Base-by-base conservation (phyloP, 768 basidiomycete species). In the Boletus reticulatus region DNA sequence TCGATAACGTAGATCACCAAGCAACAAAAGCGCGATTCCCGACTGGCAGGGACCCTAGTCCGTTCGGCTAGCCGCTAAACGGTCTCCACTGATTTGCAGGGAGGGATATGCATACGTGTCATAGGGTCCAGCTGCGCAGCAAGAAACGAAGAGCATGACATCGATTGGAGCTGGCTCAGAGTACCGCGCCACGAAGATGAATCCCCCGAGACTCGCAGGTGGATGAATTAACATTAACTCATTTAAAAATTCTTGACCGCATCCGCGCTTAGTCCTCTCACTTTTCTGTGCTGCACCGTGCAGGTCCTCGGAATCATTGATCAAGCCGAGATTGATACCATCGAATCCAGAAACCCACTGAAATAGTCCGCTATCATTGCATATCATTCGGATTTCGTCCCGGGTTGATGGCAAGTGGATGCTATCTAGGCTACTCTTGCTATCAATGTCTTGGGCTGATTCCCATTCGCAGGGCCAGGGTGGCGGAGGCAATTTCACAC, bases 41-140 rank as follows among this genome's bases (percentile, higher is more conserved):
- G 54, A 49, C 36, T n/a, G n/a, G 52, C 24, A 43, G 20, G 44
- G 17, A n/a, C n/a, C n/a, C n/a, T 17, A 9, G 43, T 42, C 38
- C 43, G 17, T 34, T 57, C 48, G 57, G 48, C 46, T 63, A 53
- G 32, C 6, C 7, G 42, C 16, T 41, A 14, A 17, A 38, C 36
- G 27, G 39, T 19, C 45, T 51, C 11, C 19, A 14, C 42, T 36
- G 29, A 29, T 45, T 44, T 22, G 46, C 53, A 48, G 47, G 24
- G 29, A 27, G 13, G 31, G 10, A 34, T 14, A 39, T 31, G n/a
- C 24, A 50, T 52, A 37, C 48, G 22, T 49, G 50, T 58, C 52
- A 61, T 53, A 61, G 62, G 65, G 65, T 58, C 53, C 37, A 50
- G 16, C 62, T 53, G 39, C 34, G 46, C 31, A 48, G 20, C 20